Conservation (phyloP, 2,329 filamentous ascomycete genomes). For the Blumeriella jaapii region DNA sequence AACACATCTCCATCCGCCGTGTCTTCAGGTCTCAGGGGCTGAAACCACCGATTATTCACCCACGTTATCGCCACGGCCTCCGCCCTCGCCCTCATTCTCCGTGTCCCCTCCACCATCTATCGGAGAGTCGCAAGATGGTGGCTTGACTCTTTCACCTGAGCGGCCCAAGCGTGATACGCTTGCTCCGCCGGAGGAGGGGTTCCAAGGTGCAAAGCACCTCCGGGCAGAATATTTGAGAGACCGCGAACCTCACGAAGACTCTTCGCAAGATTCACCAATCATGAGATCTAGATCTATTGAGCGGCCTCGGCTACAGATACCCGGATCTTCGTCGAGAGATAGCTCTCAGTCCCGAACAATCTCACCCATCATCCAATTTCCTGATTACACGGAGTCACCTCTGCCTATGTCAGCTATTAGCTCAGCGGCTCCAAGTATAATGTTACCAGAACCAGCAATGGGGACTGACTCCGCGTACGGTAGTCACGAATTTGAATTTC, state of each 20-base stretch:
- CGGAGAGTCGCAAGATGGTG: slow-evolving; percentile 24
- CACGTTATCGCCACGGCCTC: slow-evolving; percentile 22
- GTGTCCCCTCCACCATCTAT: slow-evolving; percentile 21
- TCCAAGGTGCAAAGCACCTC: slow-evolving; percentile 26
- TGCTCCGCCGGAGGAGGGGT: slow-evolving; percentile 31
- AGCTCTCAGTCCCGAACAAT: slow-evolving; percentile 19
- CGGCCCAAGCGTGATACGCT: slow-evolving; percentile 29
- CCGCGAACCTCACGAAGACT: slow-evolving; percentile 15
- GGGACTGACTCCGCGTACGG: slow-evolving; percentile 18
- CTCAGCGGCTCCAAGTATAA: slow-evolving; percentile 23
- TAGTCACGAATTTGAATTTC: slow-evolving; percentile 12
- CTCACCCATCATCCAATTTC: slow-evolving; percentile 25
- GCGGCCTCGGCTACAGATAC: slow-evolving; percentile 23
- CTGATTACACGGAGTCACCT: slow-evolving; percentile 26
- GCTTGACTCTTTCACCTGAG: slow-evolving; percentile 23
- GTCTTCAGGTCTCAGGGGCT: slow-evolving; percentile 12
- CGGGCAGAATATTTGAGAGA: slow-evolving; percentile 27
- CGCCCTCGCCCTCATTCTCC: slow-evolving; percentile 29
- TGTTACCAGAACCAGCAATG: slow-evolving; percentile 21
- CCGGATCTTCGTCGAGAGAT: slow-evolving; percentile 20
- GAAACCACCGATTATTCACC: slow-evolving; percentile 15
- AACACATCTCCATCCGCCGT: too few species aligned
- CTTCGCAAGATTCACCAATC: slow-evolving; percentile 12
- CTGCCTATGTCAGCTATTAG: slow-evolving; percentile 19
- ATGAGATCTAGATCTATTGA: slow-evolving; percentile 10